Evolutionary conservation across 2,329 filamentous ascomycete species (phyloP).

Genomic region (Alternaria sp.): DNA sequence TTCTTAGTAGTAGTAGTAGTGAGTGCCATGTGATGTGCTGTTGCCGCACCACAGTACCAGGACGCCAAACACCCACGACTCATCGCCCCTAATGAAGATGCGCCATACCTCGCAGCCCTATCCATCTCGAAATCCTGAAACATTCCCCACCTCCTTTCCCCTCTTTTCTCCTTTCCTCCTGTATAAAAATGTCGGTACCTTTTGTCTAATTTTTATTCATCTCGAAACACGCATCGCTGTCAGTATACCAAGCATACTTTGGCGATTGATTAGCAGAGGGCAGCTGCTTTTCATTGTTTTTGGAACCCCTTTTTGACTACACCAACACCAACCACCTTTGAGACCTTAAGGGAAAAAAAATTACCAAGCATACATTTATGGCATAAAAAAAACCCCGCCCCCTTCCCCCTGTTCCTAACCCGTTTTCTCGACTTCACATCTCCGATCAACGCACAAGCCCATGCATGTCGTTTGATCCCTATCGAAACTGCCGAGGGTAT

Average conservation of each 20-base stretch:
- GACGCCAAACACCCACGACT: background rate
- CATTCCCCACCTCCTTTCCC: background rate
- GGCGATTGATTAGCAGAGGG: no score
- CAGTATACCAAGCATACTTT: background rate
- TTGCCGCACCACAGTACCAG: background rate
- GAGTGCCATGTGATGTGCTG: background rate
- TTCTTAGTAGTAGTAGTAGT: background rate
- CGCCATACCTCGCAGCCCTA: background rate
- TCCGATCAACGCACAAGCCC: background rate
- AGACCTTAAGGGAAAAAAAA: no score
- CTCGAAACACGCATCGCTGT: conserved; percentile 5
- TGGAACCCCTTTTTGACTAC: no score
- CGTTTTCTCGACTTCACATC: conserved; percentile 1
- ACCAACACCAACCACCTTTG: no score
- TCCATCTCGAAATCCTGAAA: background rate
- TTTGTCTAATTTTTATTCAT: background rate
- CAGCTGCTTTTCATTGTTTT: no score
- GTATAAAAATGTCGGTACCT: background rate
- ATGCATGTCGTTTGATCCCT: background rate
- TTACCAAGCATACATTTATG: conserved; percentile 7
- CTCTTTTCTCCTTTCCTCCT: background rate
- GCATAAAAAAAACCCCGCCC: no score
- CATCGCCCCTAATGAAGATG: background rate
- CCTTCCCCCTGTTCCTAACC: background rate
- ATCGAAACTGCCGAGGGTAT: background rate